Evolutionary conservation across 345 rosid species (phyloP), one percentile per base, ranked within the genome.

Genomic region (Melaleuca quinquenervia): DNA sequence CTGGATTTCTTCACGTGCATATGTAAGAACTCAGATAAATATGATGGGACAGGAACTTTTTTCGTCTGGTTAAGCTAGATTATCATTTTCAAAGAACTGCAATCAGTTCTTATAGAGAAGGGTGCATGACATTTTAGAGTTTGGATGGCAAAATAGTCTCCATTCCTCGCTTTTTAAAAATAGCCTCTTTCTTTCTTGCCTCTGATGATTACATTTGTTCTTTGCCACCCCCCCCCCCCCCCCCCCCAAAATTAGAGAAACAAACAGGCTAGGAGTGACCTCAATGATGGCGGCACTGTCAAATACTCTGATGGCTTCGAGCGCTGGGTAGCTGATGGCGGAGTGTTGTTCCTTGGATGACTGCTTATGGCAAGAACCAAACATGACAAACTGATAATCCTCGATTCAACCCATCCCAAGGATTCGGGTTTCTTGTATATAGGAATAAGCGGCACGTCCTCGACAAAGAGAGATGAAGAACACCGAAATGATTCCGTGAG

Each of bases 261-360:
- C 24, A 5, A 70, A 18, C 22, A 32, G 48, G 78, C 48, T 32
- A 48, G 26, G 48, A 70, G 24, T 36, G 78, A 36, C 76, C 76
- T 18, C 48, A 20, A 88, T 54, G 52, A 53, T 7, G n/a, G 86
- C 1, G 88, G 88, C 51, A 88, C 83, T 82, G 85, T 83, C 62
- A 89, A 88, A 82, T 91, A 89, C 83, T 85, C 95, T 20, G 83
- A 88, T 83, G 87, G 89, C 52, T 96, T 93, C 54, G 85, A 29
- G 82, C 89, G 89, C 74, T 96, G 99, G 99, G 94, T 96, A 54
- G 89, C 87, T 49, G 85, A 93, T 26, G 98, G 95, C 56, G 96
- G 90, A 75, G 82, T 88, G 86, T 87, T 89, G 64, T 89, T 84
- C 90, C 12, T 32, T 21, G 87, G 21, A 20, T 88, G 87, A 88